Conservation (phyloP, 495 filamentous ascomycete genomes). For the Paragyromitra xinjiangensis region DNA sequence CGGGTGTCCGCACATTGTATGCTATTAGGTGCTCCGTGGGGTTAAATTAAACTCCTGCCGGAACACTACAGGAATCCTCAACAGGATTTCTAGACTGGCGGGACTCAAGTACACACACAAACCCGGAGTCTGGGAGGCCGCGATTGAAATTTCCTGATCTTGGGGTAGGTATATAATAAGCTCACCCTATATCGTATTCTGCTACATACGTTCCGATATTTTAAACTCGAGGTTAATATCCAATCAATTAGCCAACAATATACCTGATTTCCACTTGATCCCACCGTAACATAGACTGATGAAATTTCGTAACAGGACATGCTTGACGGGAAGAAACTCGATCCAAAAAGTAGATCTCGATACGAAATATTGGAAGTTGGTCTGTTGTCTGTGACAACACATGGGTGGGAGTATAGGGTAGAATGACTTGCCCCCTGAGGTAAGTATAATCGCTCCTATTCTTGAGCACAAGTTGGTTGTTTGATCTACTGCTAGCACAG, state of each 20-base stretch:
- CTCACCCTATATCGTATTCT: background rate
- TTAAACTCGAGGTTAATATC: background rate
- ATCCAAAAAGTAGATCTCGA: background rate
- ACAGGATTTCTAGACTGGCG: background rate
- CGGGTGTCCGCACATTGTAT: background rate
- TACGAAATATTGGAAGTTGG: background rate
- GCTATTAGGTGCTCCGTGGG: background rate
- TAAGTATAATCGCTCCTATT: background rate
- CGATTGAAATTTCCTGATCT: background rate
- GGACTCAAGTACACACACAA: background rate
- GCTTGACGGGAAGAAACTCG: background rate
- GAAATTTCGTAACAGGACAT: background rate
- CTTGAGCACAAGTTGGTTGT: background rate
- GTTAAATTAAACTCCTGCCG: too few species aligned
- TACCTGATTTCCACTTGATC: background rate
- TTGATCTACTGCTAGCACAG: background rate
- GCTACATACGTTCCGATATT: background rate
- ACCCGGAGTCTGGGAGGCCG: background rate
- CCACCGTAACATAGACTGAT: background rate
- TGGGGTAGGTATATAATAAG: background rate
- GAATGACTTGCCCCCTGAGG: background rate
- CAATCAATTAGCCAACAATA: too few species aligned
- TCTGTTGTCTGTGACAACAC: background rate
- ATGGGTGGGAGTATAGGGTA: background rate
- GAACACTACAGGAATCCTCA: background rate